phyloP scores from a whole-genome alignment of 2,329 filamentous ascomycete genomes.

The Colletotrichum sidae region DNA sequence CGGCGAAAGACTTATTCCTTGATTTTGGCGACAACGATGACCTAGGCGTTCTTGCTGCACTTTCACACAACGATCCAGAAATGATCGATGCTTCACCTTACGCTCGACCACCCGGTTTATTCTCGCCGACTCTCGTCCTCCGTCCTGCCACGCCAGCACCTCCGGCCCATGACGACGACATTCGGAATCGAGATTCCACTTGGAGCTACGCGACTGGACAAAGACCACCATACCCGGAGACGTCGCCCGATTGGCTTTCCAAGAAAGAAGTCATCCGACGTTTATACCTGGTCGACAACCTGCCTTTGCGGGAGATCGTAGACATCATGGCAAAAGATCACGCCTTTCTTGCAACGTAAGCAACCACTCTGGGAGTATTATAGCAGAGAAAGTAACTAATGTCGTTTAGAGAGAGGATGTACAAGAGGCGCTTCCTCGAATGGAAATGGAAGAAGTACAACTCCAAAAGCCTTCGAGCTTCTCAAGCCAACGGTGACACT shows the following conservation, averaged over 20 bases:
- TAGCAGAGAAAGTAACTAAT: background rate
- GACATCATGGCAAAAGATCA: background rate
- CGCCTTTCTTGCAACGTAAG: slow-evolving; percentile 11
- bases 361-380: background rate
- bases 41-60: too few species aligned
- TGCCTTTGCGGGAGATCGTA: background rate
- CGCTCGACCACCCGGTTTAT: too few species aligned
- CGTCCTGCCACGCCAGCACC: too few species aligned
- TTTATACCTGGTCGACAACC: background rate
- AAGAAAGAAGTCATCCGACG: background rate
- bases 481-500: background rate
- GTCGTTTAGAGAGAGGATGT: background rate
- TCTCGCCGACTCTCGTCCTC: too few species aligned
- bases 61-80: too few species aligned
- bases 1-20: too few species aligned
- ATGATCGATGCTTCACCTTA: too few species aligned
- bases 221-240: background rate
- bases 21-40: too few species aligned
- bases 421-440: background rate
- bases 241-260: background rate
- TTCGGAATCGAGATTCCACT: too few species aligned
- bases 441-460: slow-evolving; percentile 17
- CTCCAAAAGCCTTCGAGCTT: background rate
- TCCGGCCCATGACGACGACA: too few species aligned
- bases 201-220: too few species aligned